Evolutionary conservation across 139 green algal species (phyloP), one percentile per base, ranked within the genome.

Genomic region (Tetraselmis striata): DNA sequence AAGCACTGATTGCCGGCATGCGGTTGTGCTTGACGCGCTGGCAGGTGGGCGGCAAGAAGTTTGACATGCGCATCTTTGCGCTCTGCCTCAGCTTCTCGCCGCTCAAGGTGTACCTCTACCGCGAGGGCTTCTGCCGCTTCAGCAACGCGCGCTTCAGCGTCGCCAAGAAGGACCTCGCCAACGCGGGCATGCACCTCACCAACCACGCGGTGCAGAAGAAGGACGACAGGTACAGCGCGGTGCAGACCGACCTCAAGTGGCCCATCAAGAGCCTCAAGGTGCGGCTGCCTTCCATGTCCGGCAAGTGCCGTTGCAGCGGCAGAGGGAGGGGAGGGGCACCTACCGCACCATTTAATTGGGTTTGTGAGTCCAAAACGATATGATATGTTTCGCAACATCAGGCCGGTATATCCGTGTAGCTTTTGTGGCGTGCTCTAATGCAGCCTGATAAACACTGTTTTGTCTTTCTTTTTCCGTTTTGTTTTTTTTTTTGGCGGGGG

Each of bases 1-100:
- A n/a, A n/a, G n/a, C n/a, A n/a, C n/a, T n/a, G n/a, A n/a, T n/a
- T n/a, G n/a, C n/a, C n/a, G n/a, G n/a, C n/a, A n/a, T n/a, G n/a
- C n/a, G n/a, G n/a, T n/a, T n/a, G n/a, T n/a, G n/a, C n/a, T n/a
- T n/a, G n/a, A n/a, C n/a, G n/a, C n/a, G n/a, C n/a, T n/a, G n/a
- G 28, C 85, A 89, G 77, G 58, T 90, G 1, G 92, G 91, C 22
- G 92, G 92, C 59, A 92, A 91, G 83, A 97, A 97, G 87, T 97
- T 96, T 85, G 94, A 97, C 86, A 85, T 97, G 59, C 90, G 94
- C 30, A 91, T 97, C 76, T 97, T 96, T 86, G 92, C 87, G 1
- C 85, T 97, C 0, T 76, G 79, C n/a, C 30, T 83, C 23, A 84
- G 59, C 1, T 90, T 85, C 75, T 30, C 27, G 1, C 85, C 87